Conservation (phyloP, 192 early-diverging fungal species). For the Coemansia sp. region DNA sequence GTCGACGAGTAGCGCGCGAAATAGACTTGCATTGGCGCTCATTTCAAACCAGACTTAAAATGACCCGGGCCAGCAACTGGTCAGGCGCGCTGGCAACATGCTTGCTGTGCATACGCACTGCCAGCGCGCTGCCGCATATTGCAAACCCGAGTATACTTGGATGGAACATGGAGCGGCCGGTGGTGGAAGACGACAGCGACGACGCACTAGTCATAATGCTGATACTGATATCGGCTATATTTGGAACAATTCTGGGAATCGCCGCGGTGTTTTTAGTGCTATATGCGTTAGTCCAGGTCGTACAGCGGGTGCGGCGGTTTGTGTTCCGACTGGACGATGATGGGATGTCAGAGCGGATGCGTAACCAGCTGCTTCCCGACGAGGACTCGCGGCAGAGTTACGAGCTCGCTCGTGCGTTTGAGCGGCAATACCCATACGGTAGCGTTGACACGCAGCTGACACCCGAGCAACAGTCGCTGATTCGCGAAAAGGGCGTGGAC, state of each 20-base stretch:
- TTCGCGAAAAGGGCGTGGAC: slow-evolving; percentile 79
- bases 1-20: background rate
- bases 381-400: slow-evolving; percentile 57
- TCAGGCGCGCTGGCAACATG: background rate
- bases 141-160: background rate
- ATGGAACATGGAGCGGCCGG: slow-evolving; percentile 6
- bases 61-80: slow-evolving; percentile 3
- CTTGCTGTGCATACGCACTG: background rate
- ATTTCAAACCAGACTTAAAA: background rate
- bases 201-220: slow-evolving; percentile 37
- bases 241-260: slow-evolving; percentile 38
- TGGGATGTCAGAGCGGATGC: slow-evolving; percentile 46
- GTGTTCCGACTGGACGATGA: slow-evolving; percentile 46
- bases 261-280: slow-evolving; percentile 32
- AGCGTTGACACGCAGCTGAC: slow-evolving; percentile 77
- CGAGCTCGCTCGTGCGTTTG: slow-evolving; percentile 61
- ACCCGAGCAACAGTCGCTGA: slow-evolving; percentile 68
- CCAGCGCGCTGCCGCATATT: slow-evolving; percentile 2
- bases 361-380: slow-evolving; percentile 47
- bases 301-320: slow-evolving; percentile 22
- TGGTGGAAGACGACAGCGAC: slow-evolving; percentile 16
- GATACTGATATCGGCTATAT: slow-evolving; percentile 38
- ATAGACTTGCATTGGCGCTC: background rate
- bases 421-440: slow-evolving; percentile 69
- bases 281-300: slow-evolving; percentile 17